Percentiles rank a stretch among this genome's conserved stretches.
Conservation (phyloP, 2,329 filamentous ascomycete species). For the Sarocladiaceae sp. region DNA sequence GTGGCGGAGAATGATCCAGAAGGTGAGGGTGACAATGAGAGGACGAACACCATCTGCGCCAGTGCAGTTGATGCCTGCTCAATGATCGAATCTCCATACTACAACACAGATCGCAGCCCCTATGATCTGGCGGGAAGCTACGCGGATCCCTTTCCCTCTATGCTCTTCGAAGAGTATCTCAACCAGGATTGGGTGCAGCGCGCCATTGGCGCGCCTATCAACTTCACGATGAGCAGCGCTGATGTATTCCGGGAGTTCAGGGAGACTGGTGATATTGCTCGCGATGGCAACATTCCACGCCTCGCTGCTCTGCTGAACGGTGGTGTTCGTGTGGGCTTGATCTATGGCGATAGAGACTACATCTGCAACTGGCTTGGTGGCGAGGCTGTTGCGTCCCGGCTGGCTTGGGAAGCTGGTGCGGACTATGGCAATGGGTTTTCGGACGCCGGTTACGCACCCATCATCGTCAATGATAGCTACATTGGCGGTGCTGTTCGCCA, state of each 20-base stretch:
- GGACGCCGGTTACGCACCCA: conserved; percentile 57
- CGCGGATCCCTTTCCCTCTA: conserved; percentile 15
- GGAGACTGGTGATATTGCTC: conserved; percentile 17
- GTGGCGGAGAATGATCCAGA: conserved; percentile 15
- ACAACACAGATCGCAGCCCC: conserved; percentile 14
- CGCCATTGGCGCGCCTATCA: conserved; percentile 12
- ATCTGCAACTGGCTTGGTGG: conserved; percentile 70
- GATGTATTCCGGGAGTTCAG: conserved; percentile 13
- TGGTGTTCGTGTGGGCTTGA: conserved; percentile 60
- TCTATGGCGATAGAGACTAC: conserved; percentile 63
- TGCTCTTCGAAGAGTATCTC: conserved; percentile 14
- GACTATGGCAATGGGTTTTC: conserved; percentile 45
- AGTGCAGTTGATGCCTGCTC: conserved; percentile 13
- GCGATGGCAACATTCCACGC: conserved; percentile 20
- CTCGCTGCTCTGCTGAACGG: conserved; percentile 54
- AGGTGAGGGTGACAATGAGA: conserved; percentile 14
- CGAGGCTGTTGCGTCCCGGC: conserved; percentile 40
- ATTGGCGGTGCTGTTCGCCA: conserved; percentile 62
- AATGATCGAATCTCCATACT: conserved; percentile 14
- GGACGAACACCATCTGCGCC: conserved; percentile 14
- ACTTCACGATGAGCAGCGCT: conserved; percentile 12
- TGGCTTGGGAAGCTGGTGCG: conserved; percentile 35
- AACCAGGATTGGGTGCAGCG: conserved; percentile 13
- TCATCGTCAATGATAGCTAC: conserved; percentile 54
- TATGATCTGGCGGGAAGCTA: conserved; percentile 19